phyloP scores from a whole-genome alignment of 2,329 filamentous ascomycete species.

The Talaromyces sp. region DNA sequence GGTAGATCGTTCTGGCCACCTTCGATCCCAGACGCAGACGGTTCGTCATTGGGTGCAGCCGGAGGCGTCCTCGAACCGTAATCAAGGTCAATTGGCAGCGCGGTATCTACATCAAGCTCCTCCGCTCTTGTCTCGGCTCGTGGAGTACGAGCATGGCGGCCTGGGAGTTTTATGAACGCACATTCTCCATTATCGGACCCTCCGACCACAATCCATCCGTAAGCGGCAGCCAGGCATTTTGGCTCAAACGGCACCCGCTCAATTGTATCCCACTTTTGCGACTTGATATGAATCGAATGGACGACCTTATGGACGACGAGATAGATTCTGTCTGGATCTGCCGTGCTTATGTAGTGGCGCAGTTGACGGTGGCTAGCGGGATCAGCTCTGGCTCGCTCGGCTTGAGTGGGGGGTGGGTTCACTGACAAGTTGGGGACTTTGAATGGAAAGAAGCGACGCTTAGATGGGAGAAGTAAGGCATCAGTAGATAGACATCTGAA shows the following conservation, averaged over 20 bases:
- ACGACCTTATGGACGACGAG: slow-evolving; percentile 75
- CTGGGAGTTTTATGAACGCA: slow-evolving; percentile 63
- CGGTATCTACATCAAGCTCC: slow-evolving; percentile 49
- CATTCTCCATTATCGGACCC: slow-evolving; percentile 81
- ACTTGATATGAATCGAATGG: slow-evolving; percentile 63
- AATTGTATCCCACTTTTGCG: slow-evolving; percentile 66
- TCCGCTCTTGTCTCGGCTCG: slow-evolving; percentile 2
- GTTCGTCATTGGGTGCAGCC: slow-evolving; percentile 14
- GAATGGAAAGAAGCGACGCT: slow-evolving; percentile 62
- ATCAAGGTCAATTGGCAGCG: slow-evolving; percentile 49
- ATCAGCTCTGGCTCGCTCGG: slow-evolving; percentile 6
- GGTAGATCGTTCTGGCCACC: slow-evolving; percentile 22
- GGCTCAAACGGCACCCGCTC: slow-evolving; percentile 65
- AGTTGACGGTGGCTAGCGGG: slow-evolving; percentile 46
- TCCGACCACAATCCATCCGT: slow-evolving; percentile 86
- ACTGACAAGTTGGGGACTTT: slow-evolving; percentile 60
- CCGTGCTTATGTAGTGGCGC: slow-evolving; percentile 80
- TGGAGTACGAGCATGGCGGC: slow-evolving; percentile 21
- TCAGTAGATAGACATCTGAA: slow-evolving; percentile 61
- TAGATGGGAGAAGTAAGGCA: slow-evolving; percentile 53
- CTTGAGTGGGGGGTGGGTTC: neutral
- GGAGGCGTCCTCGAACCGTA: slow-evolving; percentile 19
- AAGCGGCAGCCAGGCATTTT: slow-evolving; percentile 79
- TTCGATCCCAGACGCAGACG: slow-evolving; percentile 14
- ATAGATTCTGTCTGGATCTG: slow-evolving; percentile 71